Evolutionary conservation across 306 rosid species (phyloP), one percentile per base, ranked within the genome.

Genomic region (Corylus avellana): DNA sequence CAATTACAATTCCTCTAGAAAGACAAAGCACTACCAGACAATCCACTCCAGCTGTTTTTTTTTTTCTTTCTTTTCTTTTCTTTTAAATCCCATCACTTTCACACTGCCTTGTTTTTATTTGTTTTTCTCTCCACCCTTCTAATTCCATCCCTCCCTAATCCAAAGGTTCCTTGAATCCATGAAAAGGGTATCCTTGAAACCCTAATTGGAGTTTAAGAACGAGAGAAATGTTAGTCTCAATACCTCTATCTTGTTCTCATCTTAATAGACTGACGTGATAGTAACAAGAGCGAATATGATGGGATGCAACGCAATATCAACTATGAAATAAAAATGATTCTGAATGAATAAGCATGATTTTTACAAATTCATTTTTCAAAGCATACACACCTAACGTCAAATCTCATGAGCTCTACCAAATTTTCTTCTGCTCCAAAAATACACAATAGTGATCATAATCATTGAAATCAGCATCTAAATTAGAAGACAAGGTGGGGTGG

Each of bases 11-110:
- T 83, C 73, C 54, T 76, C 57, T 72, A 44, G 3, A 70, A 78
- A 48, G 77, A 82, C 80, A 82, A 84, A 59, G 35, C 49, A 67
- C 72, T 53, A 29, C 17, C 17, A 35, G 35, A 80, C 87, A 85
- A 76, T 83, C 85, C 80, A 55, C 79, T 80, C 85, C 92, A 86
- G 84, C 92, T 86, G 87, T 79, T 55, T 29, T 72, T 49, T 0
- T 55, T 78, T 66, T 22, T 22, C 22, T 22, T 22, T 22, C 22
- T 22, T 22, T 22, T 22, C 22, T 62, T 63, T 72, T 81, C 59
- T 22, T 0, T 44, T 6, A 27, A 42, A 12, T 3, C 79, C 20
- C 57, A 11, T 87, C 88, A 53, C 74, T 78, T 81, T 78, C 86
- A 0, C 25, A 50, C 39, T 58, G 67, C 55, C 32, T 42, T 70